Evolutionary conservation across 768 basidiomycete species (phyloP).

Genomic region (Tricholoma flavovirens): DNA sequence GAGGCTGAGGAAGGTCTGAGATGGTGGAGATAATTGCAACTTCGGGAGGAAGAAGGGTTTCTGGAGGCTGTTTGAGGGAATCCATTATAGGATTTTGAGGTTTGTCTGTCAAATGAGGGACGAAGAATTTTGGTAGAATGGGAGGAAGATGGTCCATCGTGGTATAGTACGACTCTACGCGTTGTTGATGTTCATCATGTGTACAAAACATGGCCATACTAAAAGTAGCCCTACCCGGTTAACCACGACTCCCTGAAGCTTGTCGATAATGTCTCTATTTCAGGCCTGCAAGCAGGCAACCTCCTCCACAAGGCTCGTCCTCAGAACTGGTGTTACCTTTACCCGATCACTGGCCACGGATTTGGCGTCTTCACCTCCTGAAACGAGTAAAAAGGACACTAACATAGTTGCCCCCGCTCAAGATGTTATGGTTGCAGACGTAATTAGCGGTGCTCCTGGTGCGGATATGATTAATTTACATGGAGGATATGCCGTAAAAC

Average conservation of each 20-base stretch:
- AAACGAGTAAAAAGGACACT: constrained; percentile 27
- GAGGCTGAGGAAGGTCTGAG: neutral
- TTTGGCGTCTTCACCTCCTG: constrained; percentile 21
- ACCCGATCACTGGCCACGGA: constrained; percentile 28
- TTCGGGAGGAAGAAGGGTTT: constrained; percentile 24
- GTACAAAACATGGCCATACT: neutral
- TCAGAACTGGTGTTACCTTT: constrained; percentile 14
- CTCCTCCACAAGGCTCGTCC: constrained; percentile 19
- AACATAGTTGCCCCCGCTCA: constrained; percentile 39
- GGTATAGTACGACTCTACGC: neutral
- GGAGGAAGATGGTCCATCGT: constrained; percentile 30
- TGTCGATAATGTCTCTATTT: constrained; percentile 47
- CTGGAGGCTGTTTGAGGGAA: constrained; percentile 31
- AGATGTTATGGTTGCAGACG: constrained; percentile 73
- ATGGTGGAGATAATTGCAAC: constrained; percentile 21
- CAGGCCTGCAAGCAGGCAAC: constrained; percentile 35
- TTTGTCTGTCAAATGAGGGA: constrained; percentile 61
- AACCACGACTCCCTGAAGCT: neutral
- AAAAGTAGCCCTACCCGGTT: neutral
- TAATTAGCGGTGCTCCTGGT: constrained; percentile 85
- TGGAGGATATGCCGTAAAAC: constrained; percentile 1
- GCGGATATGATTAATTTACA: constrained; percentile 18
- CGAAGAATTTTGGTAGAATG: constrained; percentile 46
- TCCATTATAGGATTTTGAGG: constrained; percentile 80
- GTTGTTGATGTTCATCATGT: neutral